Conservation (phyloP, 73 alveolate genomes). For the Stentor coeruleus region DNA sequence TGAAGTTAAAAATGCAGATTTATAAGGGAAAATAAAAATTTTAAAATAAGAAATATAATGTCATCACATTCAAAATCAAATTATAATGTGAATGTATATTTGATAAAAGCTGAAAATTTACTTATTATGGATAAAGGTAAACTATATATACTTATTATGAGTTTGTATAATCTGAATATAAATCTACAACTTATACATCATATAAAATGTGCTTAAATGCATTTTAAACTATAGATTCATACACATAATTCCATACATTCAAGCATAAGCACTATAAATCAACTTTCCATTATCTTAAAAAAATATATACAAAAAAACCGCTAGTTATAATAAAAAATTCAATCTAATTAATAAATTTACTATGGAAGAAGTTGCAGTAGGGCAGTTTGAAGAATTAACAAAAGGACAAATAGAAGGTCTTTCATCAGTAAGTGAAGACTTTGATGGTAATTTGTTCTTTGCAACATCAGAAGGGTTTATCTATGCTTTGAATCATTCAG, state of each 20-base stretch:
- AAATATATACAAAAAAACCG: no score
- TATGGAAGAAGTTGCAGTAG: neutral
- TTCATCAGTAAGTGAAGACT: neutral
- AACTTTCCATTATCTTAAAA: no score
- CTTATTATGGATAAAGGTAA: constrained; percentile 21
- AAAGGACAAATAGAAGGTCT: neutral
- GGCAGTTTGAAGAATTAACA: neutral
- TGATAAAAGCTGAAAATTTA: constrained; percentile 22
- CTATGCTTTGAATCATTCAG: neutral
- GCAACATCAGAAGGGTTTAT: neutral
- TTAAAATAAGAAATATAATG: constrained; percentile 2
- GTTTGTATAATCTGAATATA: constrained; percentile 13
- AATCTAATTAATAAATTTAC: no score
- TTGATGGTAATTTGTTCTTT: neutral
- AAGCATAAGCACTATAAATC: no score
- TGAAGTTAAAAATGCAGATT: neutral
- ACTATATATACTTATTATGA: neutral
- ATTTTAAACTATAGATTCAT: no score
- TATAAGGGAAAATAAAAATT: neutral
- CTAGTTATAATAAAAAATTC: no score
- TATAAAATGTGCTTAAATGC: neutral
- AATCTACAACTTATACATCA: neutral
- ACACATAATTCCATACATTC: no score
- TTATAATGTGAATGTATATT: neutral
- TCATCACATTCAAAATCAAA: constrained; percentile 3